Evolutionary conservation across 352 stramenopile genomes (phyloP).

Genomic region (Globisporangium cystogenes): DNA sequence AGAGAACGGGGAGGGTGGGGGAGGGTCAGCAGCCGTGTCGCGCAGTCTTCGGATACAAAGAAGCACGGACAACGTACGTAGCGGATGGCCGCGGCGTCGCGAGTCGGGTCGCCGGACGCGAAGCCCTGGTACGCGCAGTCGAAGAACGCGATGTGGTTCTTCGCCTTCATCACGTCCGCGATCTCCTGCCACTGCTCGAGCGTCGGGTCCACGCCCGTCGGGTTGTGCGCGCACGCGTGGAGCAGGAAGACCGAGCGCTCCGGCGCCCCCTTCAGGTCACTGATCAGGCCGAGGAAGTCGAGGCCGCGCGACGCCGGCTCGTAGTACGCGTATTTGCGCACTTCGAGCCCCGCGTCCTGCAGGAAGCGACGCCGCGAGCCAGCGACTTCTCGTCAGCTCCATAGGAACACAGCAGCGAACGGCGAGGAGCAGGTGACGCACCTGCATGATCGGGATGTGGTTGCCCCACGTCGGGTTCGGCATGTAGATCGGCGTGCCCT

Average conservation of each 20-base stretch:
- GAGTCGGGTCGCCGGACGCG: slow-evolving; percentile 94
- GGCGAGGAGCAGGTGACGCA: not conserved
- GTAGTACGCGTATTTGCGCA: slow-evolving; percentile 84
- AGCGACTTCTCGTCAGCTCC: not conserved
- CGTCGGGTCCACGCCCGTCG: slow-evolving; percentile 97
- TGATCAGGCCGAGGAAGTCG: slow-evolving; percentile 93
- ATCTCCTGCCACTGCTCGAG: slow-evolving; percentile 98
- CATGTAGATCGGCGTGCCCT: slow-evolving; percentile 93
- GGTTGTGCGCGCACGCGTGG: slow-evolving; percentile 99
- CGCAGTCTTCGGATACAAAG: not conserved
- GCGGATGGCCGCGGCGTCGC: slow-evolving; percentile 94
- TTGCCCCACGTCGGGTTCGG: slow-evolving; percentile 99
- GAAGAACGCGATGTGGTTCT: slow-evolving; percentile 98
- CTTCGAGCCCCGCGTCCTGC: slow-evolving; percentile 69
- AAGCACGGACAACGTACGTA: slow-evolving; percentile 37
- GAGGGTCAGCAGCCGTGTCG: not conserved
- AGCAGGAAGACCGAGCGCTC: slow-evolving; percentile 96
- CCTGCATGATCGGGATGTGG: slow-evolving; percentile 94
- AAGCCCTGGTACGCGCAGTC: slow-evolving; percentile 99
- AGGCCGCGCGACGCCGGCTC: slow-evolving; percentile 81
- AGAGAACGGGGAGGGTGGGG: not conserved
- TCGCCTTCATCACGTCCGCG: slow-evolving; percentile 92
- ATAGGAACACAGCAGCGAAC: not conserved
- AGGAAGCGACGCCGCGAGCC: not conserved
- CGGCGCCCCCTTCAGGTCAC: slow-evolving; percentile 92